A percentile compares a stretch with the other conserved stretches of the same genome.
phyloP scores from a whole-genome alignment of 2,329 filamentous ascomycete species.

The Aspergillus fijiensis region DNA sequence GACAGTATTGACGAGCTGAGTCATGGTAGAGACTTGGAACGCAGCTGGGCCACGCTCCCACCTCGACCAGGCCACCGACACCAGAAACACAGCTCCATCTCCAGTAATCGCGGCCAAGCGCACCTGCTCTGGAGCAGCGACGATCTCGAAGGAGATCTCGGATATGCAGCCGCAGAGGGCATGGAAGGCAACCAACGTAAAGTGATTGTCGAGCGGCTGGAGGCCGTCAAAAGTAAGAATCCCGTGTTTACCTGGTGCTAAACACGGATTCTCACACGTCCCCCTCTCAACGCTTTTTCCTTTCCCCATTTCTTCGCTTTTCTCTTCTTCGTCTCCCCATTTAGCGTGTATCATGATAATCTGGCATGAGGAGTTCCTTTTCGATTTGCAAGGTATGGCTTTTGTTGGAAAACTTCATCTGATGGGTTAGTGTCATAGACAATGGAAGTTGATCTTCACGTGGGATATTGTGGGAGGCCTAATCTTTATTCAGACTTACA shows the following conservation, averaged over 20 bases:
- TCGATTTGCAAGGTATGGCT: constrained; percentile 14
- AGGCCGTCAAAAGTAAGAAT: constrained; percentile 92
- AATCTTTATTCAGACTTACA: constrained; percentile 1
- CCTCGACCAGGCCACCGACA: constrained; percentile 32
- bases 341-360: constrained; percentile 29
- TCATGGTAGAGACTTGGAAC: constrained; percentile 37
- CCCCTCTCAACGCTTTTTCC: constrained; percentile 7
- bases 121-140: constrained; percentile 61
- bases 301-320: constrained; percentile 5
- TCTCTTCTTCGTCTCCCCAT: constrained; percentile 20
- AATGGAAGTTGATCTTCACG: constrained; percentile 20
- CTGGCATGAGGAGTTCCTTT: constrained; percentile 25
- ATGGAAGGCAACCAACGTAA: constrained; percentile 89
- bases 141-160: constrained; percentile 86
- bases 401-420: constrained; percentile 23
- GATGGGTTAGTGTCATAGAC: constrained; percentile 38
- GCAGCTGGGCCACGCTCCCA: constrained; percentile 39
- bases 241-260: constrained; percentile 98
- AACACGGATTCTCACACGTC: constrained; percentile 18
- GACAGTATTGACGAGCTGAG: constrained; percentile 31
- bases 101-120: constrained; percentile 33
- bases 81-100: constrained; percentile 43
- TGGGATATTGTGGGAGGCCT: neutral
- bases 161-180: constrained; percentile 89
- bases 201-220: constrained; percentile 93